Conservation (phyloP, 257 asterid species). For the Solanum bulbocastanum region DNA sequence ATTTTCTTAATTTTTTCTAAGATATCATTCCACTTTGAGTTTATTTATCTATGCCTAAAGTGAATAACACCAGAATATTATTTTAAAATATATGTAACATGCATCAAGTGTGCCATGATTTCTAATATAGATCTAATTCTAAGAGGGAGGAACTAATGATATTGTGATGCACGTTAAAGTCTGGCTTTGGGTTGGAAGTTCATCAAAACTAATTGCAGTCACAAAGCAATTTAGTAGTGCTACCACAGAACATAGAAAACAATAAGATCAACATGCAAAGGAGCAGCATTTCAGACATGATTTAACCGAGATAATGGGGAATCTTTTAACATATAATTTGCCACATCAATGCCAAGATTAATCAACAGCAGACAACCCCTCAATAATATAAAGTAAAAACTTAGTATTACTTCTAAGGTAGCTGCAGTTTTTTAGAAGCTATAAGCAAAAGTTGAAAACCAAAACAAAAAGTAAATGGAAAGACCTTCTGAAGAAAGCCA, state of each 20-base stretch:
- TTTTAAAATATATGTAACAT: neutral
- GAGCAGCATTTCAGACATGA: neutral
- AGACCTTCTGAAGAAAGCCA: conserved; percentile 28
- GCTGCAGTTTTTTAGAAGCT: neutral
- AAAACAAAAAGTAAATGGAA: neutral
- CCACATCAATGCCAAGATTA: neutral
- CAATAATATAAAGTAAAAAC: neutral
- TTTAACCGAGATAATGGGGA: neutral
- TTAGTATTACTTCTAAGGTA: neutral
- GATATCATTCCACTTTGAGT: neutral
- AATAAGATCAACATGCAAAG: neutral
- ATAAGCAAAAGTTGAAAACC: neutral
- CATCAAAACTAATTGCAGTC: neutral
- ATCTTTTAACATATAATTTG: neutral
- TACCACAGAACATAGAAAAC: neutral
- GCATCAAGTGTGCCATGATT: neutral
- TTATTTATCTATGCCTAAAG: neutral
- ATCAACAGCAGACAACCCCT: neutral
- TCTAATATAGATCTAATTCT: neutral
- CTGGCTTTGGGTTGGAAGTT: neutral
- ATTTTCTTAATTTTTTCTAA: neutral
- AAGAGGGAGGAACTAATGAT: neutral
- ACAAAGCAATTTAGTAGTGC: neutral
- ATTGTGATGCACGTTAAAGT: neutral
- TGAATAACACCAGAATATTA: neutral